These are phyloP conservation scores for Exserohilum turcica DNA, from an alignment of 2,329 filamentous ascomycete genomes.

Conservation along the genomic window DNA sequence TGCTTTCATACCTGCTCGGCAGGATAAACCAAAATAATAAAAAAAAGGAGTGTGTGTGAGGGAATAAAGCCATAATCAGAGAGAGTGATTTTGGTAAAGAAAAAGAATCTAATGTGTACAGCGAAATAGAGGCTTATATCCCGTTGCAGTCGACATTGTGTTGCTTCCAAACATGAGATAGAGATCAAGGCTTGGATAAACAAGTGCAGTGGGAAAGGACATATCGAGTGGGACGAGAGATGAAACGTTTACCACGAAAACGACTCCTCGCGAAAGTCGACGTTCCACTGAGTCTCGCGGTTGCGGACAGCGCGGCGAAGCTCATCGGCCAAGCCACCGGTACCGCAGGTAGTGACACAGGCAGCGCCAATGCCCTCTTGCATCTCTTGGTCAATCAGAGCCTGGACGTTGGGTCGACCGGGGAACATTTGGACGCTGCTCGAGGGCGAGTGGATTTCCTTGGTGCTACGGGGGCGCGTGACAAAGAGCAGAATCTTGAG, in stretches of 20 bases:
- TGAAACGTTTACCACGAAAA: slow-evolving; percentile 63
- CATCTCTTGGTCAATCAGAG: slow-evolving; percentile 81
- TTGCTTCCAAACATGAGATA: slow-evolving; percentile 10
- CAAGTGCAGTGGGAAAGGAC: slow-evolving; percentile 18
- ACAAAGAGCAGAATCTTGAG: slow-evolving; percentile 88
- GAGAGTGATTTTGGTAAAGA: slow-evolving; percentile 22
- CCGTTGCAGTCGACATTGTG: slow-evolving; percentile 16
- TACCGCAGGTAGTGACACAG: slow-evolving; percentile 81
- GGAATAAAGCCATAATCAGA: slow-evolving; percentile 15
- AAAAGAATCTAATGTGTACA: slow-evolving; percentile 39
- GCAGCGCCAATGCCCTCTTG: slow-evolving; percentile 84
- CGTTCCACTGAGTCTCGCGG: slow-evolving; percentile 67
- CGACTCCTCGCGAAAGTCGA: slow-evolving; percentile 81
- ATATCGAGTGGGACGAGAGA: slow-evolving; percentile 20
- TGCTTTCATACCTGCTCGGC: slow-evolving; percentile 21
- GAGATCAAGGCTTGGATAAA: slow-evolving; percentile 8
- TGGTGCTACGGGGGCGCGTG: slow-evolving; percentile 82
- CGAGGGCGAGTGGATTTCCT: slow-evolving; percentile 76
- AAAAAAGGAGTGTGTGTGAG: slow-evolving; percentile 27
- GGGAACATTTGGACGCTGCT: slow-evolving; percentile 89
- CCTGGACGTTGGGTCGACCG: slow-evolving; percentile 80
- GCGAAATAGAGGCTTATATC: slow-evolving; percentile 23
- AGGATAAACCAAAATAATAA: slow-evolving; percentile 16
- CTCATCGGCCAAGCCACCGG: slow-evolving; percentile 75
- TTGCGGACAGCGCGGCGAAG: slow-evolving; percentile 70